Evolutionary conservation across 2,329 filamentous ascomycete species (phyloP).

Genomic region (Aspergillus ochraceus): DNA sequence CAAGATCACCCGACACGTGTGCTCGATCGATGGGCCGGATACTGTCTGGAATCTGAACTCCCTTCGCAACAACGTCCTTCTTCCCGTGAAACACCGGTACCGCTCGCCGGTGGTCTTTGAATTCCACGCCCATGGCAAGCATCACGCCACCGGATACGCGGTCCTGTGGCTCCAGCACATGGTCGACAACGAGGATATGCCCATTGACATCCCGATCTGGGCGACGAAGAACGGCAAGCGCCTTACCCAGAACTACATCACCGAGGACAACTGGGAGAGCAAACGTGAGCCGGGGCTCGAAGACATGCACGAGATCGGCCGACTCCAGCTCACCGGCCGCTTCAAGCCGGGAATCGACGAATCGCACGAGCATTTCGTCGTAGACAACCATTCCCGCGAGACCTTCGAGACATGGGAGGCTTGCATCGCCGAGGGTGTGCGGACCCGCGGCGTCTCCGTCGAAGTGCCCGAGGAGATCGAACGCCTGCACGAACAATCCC

Average conservation of each 20-base stretch:
- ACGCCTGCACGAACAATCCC: conserved; percentile 76
- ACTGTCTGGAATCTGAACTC: conserved; percentile 60
- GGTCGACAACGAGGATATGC: conserved; percentile 72
- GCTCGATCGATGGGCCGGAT: conserved; percentile 60
- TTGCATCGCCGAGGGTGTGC: conserved; percentile 82
- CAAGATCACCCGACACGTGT: conserved; percentile 64
- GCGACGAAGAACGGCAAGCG: conserved; percentile 72
- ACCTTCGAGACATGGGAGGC: conserved; percentile 95
- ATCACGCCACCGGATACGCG: conserved; percentile 72
- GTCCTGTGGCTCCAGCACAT: conserved; percentile 84
- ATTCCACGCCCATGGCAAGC: conserved; percentile 69
- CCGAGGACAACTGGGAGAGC: conserved; percentile 68
- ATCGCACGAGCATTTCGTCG: conserved; percentile 78
- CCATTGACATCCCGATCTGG: conserved; percentile 90
- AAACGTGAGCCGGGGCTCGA: conserved; percentile 68
- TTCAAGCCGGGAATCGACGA: conserved; percentile 92
- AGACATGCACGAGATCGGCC: conserved; percentile 75
- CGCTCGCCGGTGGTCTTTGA: conserved; percentile 88
- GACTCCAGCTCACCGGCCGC: conserved; percentile 73
- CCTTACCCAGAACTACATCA: conserved; percentile 90
- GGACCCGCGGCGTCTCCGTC: conserved; percentile 66
- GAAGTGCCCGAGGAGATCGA: conserved; percentile 73
- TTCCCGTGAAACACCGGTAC: conserved; percentile 89
- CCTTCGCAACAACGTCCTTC: conserved; percentile 59
- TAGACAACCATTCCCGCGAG: conserved; percentile 85